Evolutionary conservation across 2,329 filamentous ascomycete genomes (phyloP).

Genomic region (Monosporascus sp.): DNA sequence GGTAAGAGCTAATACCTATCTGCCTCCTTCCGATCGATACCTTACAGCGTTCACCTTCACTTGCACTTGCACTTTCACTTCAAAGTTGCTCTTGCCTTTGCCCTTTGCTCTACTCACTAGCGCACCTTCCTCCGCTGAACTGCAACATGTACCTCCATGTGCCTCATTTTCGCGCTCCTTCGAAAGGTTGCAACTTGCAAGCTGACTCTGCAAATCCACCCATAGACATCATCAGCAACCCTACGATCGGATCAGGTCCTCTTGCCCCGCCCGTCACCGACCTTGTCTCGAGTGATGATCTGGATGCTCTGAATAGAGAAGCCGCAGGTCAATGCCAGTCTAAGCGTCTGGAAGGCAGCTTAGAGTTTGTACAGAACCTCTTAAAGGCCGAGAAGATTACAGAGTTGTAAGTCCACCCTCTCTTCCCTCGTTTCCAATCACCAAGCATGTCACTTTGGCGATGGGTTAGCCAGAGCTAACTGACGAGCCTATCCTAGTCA

Average conservation of each 20-base stretch:
- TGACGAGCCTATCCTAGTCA: slow-evolving; percentile 38
- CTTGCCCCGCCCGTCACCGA: slow-evolving; percentile 46
- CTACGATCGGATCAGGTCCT: slow-evolving; percentile 53
- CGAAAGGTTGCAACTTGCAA: slow-evolving; percentile 8
- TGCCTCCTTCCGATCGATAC: neutral
- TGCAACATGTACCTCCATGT: neutral
- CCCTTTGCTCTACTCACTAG: neutral
- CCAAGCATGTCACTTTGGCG: slow-evolving; percentile 8
- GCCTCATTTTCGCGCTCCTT: neutral
- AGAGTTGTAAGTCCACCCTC: slow-evolving; percentile 50
- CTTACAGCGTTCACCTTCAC: too few species aligned
- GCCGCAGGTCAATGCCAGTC: slow-evolving; percentile 55
- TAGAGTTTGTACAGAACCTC: slow-evolving; percentile 70
- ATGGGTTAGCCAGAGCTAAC: slow-evolving; percentile 20
- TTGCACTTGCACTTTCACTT: slow-evolving; percentile 1
- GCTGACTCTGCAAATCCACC: slow-evolving; percentile 6
- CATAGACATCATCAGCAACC: slow-evolving; percentile 62
- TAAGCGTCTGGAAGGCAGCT: slow-evolving; percentile 63
- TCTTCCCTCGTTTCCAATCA: neutral
- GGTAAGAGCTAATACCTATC: slow-evolving; percentile 46
- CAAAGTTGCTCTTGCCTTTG: slow-evolving; percentile 10
- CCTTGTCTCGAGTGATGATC: slow-evolving; percentile 47
- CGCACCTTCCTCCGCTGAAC: neutral
- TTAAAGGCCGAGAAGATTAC: slow-evolving; percentile 67
- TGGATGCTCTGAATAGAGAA: slow-evolving; percentile 69